These are phyloP conservation scores for Populus hybrid DNA, from an alignment of 441 rosid genomes.

Conservation along the genomic window DNA sequence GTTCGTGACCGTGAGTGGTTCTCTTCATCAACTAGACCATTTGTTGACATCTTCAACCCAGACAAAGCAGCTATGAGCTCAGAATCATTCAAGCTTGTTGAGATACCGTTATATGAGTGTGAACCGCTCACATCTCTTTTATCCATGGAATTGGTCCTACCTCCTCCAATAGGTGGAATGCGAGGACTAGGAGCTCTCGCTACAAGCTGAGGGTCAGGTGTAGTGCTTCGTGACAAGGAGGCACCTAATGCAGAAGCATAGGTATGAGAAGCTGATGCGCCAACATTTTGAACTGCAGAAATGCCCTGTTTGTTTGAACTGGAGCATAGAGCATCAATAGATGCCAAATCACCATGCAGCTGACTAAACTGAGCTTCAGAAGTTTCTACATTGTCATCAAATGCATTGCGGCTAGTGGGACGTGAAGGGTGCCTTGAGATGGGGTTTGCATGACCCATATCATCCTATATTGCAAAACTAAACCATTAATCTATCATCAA, in stretches of 20 bases:
- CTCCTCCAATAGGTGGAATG: conserved; percentile 55
- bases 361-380: conserved; percentile 45
- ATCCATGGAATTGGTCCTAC: conserved; percentile 45
- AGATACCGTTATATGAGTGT: conserved; percentile 37
- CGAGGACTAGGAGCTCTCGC: conserved; percentile 62
- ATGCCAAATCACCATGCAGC: conserved; percentile 35
- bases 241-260: conserved; percentile 65
- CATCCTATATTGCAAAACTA: conserved; percentile 48
- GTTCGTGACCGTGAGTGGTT: conserved; percentile 27
- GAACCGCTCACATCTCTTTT: conserved; percentile 38
- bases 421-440: conserved; percentile 52
- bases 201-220: conserved; percentile 61
- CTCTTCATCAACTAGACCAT: conserved; percentile 34
- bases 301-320: conserved; percentile 31
- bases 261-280: conserved; percentile 45
- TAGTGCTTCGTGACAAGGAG: conserved; percentile 58
- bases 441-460: conserved; percentile 35
- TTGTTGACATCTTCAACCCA: conserved; percentile 55
- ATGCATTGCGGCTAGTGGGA: conserved; percentile 58
- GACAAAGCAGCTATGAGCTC: conserved; percentile 58
- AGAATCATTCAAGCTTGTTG: conserved; percentile 38
- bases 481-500: conserved; percentile 14
- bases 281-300: conserved; percentile 25
- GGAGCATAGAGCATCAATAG: conserved; percentile 34
- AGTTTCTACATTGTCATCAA: conserved; percentile 40